phyloP scores from a whole-genome alignment of 768 basidiomycete genomes.

The Dictyophora rubrovolvata region DNA sequence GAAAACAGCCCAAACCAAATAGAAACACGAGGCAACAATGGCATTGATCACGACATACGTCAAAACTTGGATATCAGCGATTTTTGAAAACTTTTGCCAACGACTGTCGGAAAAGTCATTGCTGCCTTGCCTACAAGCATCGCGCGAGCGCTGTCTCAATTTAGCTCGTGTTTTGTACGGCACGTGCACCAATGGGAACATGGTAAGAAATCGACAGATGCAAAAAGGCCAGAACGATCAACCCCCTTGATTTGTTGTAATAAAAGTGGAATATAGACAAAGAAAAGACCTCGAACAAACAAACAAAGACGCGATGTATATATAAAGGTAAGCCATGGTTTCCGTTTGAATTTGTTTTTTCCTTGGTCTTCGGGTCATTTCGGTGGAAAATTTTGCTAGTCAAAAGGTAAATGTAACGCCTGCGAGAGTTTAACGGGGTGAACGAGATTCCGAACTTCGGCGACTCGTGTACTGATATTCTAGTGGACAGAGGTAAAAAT shows the following conservation, averaged over 20 bases:
- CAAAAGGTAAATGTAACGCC: neutral
- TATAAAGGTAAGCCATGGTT: neutral
- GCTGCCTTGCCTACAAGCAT: too few relatives aligned
- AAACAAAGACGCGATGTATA: neutral
- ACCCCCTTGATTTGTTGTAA: too few relatives aligned
- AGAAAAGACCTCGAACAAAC: neutral
- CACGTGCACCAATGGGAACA: too few relatives aligned
- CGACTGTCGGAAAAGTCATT: too few relatives aligned
- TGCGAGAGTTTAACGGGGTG: neutral
- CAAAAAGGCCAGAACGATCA: too few relatives aligned
- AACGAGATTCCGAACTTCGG: neutral
- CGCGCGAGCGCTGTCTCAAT: too few relatives aligned
- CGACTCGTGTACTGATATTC: neutral
- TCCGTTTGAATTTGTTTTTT: neutral
- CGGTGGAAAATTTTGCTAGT: neutral
- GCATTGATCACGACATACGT: neutral
- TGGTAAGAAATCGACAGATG: too few relatives aligned
- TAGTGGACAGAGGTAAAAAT: neutral
- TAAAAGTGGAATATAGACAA: too few relatives aligned
- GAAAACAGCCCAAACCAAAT: neutral
- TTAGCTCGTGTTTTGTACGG: too few relatives aligned
- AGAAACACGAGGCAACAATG: neutral
- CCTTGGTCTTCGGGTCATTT: neutral
- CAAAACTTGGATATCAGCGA: too few relatives aligned
- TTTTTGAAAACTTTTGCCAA: too few relatives aligned